Evolutionary conservation across 2,329 filamentous ascomycete genomes (phyloP), one percentile per base, ranked within the genome.

Genomic region (Trichophyton verrucosum): DNA sequence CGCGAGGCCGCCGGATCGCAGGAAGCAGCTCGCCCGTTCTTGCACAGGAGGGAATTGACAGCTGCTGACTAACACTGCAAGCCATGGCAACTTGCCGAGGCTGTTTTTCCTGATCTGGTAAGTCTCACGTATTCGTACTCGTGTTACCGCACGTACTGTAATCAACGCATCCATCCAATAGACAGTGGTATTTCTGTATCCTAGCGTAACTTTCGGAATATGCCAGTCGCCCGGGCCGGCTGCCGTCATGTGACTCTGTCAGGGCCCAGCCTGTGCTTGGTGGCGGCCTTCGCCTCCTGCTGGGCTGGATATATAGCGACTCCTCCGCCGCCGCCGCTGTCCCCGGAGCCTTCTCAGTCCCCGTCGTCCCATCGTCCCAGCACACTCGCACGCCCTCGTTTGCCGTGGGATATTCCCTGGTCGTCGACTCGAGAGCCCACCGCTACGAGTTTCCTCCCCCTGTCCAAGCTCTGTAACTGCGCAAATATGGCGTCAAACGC

Each of bases 401-500:
- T 38, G 33, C n/a, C 15, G 13, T n/a, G 30, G 20, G 27, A 55
- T 3, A 36, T n/a, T 15, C 8, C 11, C 51, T 3, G 33, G 9
- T 4, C 22, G 6, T 3, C n/a, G 30, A 36, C 33, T 15, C n/a
- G 13, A 55, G 33, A 38, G 3, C 9, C 11, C 8, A 22, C 17
- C 5, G 51, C n/a, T 33, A 33, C n/a, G 17, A 3, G 2, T 1
- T 20, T 3, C 2, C 8, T 7, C 33, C 51, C 15, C 27, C 3
- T 20, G 30, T 27, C 27, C 2, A 38, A 55, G 27, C 27, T 15
- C n/a, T 36, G 33, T 33, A 0, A 30, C 9, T 27, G 8, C 2
- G 30, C 22, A 8, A 59, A 36, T 17, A 92, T 92, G 88, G 82
- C 86, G 57, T 80, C 85, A 63, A 89, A 83, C 67, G 80, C 89